These are phyloP conservation scores for Exophiala bonariae DNA, from an alignment of 2,329 filamentous ascomycete species.

Conservation along the genomic window DNA sequence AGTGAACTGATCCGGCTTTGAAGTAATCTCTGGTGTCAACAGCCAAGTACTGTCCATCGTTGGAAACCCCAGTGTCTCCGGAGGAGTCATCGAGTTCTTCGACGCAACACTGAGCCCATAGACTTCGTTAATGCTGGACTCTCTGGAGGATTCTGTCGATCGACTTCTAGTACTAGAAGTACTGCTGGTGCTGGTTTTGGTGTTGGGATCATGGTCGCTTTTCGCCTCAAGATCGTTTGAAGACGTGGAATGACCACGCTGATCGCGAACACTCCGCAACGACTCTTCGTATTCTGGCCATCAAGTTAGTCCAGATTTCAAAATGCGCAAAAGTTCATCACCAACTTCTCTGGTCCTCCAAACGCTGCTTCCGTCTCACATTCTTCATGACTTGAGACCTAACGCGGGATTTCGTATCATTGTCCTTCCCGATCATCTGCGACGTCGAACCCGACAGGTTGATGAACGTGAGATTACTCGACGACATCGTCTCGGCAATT, in stretches of 20 bases:
- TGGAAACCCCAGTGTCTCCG: too few species aligned
- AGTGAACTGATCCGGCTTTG: too few species aligned
- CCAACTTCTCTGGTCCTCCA: constrained; percentile 7
- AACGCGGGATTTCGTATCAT: not conserved
- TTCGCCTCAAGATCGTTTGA: not conserved
- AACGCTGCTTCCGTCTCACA: constrained; percentile 8
- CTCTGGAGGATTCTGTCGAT: too few species aligned
- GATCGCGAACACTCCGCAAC: too few species aligned
- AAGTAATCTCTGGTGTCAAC: too few species aligned
- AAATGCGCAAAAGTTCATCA: constrained; percentile 1
- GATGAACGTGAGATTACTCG: constrained; percentile 9
- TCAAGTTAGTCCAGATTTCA: not conserved
- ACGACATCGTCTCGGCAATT: not conserved
- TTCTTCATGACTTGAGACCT: constrained; percentile 14
- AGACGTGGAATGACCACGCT: not conserved
- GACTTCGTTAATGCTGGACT: too few species aligned
- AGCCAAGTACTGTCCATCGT: too few species aligned
- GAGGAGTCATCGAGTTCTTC: too few species aligned
- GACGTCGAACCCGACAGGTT: constrained; percentile 5
- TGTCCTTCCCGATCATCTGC: constrained; percentile 5
- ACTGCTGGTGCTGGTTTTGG: too few species aligned
- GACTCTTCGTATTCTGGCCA: constrained; percentile 7
- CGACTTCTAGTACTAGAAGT: too few species aligned
- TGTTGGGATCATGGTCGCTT: too few species aligned
- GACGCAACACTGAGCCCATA: too few species aligned